These are phyloP conservation scores for Diaporthe sp. DNA, from an alignment of 2,329 filamentous ascomycete genomes.

Conservation along the genomic window DNA sequence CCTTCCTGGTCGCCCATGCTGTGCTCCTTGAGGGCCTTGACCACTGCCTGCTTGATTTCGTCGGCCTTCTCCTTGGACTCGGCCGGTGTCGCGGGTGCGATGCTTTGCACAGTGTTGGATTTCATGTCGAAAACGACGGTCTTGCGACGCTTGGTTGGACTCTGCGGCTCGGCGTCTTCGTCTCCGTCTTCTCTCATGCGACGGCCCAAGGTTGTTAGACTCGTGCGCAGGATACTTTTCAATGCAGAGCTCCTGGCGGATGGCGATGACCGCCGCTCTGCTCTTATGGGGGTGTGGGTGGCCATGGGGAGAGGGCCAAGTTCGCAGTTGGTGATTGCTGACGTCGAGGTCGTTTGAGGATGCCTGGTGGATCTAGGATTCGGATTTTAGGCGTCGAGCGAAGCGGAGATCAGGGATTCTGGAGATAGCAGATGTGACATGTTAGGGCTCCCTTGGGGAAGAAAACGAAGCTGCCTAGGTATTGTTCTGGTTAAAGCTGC, in stretches of 20 bases:
- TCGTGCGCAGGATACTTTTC: slow-evolving; percentile 36
- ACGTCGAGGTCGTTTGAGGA: slow-evolving; percentile 26
- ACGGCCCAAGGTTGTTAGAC: slow-evolving; percentile 30
- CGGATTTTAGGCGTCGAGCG: slow-evolving; percentile 25
- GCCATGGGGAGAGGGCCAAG: slow-evolving; percentile 33
- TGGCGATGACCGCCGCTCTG: slow-evolving; percentile 39
- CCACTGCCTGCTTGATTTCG: slow-evolving; percentile 69
- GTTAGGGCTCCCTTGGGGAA: slow-evolving; percentile 24
- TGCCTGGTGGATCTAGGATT: slow-evolving; percentile 18
- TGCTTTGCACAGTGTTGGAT: slow-evolving; percentile 69
- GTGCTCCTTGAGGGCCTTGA: slow-evolving; percentile 70
- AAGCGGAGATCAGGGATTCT: neutral
- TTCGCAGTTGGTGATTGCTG: slow-evolving; percentile 10
- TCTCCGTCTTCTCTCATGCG: slow-evolving; percentile 50
- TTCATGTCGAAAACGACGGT: slow-evolving; percentile 71
- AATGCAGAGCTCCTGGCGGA: slow-evolving; percentile 37
- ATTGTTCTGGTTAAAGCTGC: slow-evolving; percentile 22
- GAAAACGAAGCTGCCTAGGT: neutral
- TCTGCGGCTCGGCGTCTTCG: slow-evolving; percentile 55
- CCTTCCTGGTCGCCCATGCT: slow-evolving; percentile 70
- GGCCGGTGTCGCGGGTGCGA: slow-evolving; percentile 66
- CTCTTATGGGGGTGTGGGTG: slow-evolving; percentile 38
- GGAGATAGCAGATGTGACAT: slow-evolving; percentile 33
- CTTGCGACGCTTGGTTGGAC: slow-evolving; percentile 67
- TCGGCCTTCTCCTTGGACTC: slow-evolving; percentile 70